Conservation (phyloP, 2,329 filamentous ascomycete species). For the Epicoccum nigrum region DNA sequence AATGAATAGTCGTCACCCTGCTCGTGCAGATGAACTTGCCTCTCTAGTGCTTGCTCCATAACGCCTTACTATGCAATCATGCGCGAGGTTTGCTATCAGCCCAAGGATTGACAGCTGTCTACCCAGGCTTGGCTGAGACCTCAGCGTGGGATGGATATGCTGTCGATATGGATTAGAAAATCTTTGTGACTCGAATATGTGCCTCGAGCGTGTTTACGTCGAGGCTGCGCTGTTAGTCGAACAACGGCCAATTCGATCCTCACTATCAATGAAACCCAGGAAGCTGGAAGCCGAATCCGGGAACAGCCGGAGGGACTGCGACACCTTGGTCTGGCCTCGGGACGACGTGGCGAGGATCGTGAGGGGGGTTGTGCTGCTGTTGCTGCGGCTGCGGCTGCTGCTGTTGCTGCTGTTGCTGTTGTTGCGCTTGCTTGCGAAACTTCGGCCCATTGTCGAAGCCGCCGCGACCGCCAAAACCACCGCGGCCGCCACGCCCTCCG, state of each 20-base stretch:
- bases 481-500: slow-evolving; percentile 33
- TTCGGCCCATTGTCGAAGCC: slow-evolving; percentile 24
- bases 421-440: slow-evolving; percentile 20
- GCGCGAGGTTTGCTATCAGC: background rate
- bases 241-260: too few relatives aligned
- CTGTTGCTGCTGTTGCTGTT: too few relatives aligned
- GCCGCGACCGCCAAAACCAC: slow-evolving; percentile 23
- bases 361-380: slow-evolving; percentile 32
- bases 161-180: too few relatives aligned
- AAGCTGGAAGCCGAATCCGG: slow-evolving; percentile 60
- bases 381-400: slow-evolving; percentile 1
- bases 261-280: slow-evolving; percentile 36
- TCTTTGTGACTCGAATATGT: too few relatives aligned
- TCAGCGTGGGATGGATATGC: too few relatives aligned
- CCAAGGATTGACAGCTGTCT: background rate
- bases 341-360: slow-evolving; percentile 43
- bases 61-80: slow-evolving; percentile 29
- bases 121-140: too few relatives aligned
- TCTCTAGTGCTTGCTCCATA: background rate
- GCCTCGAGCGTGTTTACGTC: too few relatives aligned
- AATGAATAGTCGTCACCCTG: background rate
- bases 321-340: slow-evolving; percentile 50
- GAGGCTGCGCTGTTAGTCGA: too few relatives aligned
- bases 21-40: background rate
- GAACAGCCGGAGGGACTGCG: slow-evolving; percentile 60